Evolutionary conservation across 2,329 filamentous ascomycete species (phyloP), one percentile per base, ranked within the genome.

Genomic region (Ophiognomonia clavigignenti-juglandacearum): DNA sequence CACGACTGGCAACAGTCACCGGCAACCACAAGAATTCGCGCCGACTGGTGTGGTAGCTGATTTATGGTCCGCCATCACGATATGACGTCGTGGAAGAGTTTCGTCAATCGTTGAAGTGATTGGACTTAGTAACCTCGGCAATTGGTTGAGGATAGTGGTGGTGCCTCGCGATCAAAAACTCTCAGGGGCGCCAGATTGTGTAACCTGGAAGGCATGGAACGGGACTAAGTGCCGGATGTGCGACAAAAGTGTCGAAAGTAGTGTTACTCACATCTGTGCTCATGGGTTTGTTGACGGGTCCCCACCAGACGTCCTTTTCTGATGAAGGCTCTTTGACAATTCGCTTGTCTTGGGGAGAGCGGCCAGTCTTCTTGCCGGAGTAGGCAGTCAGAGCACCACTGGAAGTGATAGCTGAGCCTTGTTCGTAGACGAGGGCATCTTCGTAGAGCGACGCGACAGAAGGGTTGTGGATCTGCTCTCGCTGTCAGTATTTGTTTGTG

Each of bases 201-300:
- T n/a, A n/a, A n/a, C n/a, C n/a, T n/a, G n/a, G n/a, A n/a, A n/a
- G n/a, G n/a, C 10, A 10, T 13, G 5, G 29, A 10, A 31, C 4
- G n/a, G 29, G 11, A 13, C 29, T 13, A 13, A 48, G 45, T 40
- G 34, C 23, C n/a, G 34, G 24, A 41, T 16, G 26, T 11, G 19
- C 7, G 2, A 39, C 35, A 38, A 42, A 35, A 37, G 22, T n/a
- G 14, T n/a, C n/a, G n/a, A n/a, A n/a, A n/a, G n/a, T n/a, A n/a
- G n/a, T n/a, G n/a, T n/a, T n/a, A 53, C 88, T 83, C 85, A 97
- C 93, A 70, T 97, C 91, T 61, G 90, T 82, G 58, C 82, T 85
- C 93, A 98, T 98, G 65, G 92, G 88, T 82, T 97, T 97, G 80
- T 98, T 98, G 59, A 98, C 93, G 47, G 93, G 92, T 63, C 93